Base-by-base conservation (phyloP, 225 moss, liverwort and hornwort species). In the Antitrichia curtipendula region DNA sequence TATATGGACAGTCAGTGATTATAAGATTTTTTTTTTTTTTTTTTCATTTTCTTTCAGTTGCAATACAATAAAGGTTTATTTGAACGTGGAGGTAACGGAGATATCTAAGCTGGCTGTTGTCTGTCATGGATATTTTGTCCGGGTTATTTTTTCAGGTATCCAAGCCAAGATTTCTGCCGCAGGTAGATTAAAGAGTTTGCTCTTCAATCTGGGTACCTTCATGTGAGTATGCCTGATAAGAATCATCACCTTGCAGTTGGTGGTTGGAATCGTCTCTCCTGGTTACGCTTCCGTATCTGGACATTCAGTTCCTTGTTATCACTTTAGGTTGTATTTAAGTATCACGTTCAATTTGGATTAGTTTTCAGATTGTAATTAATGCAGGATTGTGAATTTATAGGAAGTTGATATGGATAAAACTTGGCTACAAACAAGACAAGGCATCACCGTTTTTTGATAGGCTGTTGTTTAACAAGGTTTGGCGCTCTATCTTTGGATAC, bases 391-490 rank as follows among this genome's bases (percentile, higher is more conserved):
- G 74, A 75, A 65, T 81, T 84, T 54, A 27, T 85, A 95, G 95
- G 74, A 97, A 96, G 86, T 89, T 94, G 85, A 81, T 45, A 70
- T 90, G 85, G 76, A 86, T 96, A 72, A 94, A 90, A 89, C 73
- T 90, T 77, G 97, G 95, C 62, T 88, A 62, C 70, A 90, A 91
- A 73, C 95, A 95, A 91, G 93, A 91, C 54, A 85, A 88, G 87
- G 96, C 96, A 75, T 95, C 94, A 52, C 93, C 95, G 29, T 41
- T 95, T 10, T 95, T 96, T 82, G 96, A 96, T 88, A 87, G 43
- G 73, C 86, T 96, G 56, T 86, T 96, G 56, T 96, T 96, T 79
- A 92, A 91, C 56, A 96, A 96, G 95, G 95, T 96, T 82, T 49
- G 73, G 45, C 69, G 7, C 68, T 87, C 38, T 54, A 77, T 80